phyloP scores from a whole-genome alignment of 2,329 filamentous ascomycete species.

The Shiraia sp. region DNA sequence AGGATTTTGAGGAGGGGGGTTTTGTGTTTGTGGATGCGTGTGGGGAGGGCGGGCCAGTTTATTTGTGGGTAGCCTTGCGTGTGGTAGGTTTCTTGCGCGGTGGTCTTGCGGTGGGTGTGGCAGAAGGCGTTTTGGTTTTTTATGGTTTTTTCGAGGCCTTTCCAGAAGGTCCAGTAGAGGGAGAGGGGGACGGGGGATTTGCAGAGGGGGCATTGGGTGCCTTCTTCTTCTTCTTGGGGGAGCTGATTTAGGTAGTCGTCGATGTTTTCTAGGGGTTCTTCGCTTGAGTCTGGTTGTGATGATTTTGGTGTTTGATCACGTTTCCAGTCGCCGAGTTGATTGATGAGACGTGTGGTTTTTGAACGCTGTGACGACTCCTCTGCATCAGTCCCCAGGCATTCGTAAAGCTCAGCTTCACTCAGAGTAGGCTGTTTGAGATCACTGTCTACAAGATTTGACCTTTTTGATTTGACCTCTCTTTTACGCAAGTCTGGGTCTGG shows the following conservation, averaged over 20 bases:
- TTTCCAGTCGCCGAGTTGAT: constrained; percentile 21
- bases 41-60: constrained; percentile 66
- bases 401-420: neutral
- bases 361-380: constrained; percentile 1
- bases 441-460: neutral
- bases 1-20: constrained; percentile 63
- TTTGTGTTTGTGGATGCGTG: constrained; percentile 62
- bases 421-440: neutral
- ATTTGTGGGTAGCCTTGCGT: constrained; percentile 69
- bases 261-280: constrained; percentile 18
- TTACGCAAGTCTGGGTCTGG: constrained; percentile 10
- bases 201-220: constrained; percentile 67
- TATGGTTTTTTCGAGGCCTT: constrained; percentile 42
- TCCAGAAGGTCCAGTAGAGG: constrained; percentile 54
- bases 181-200: constrained; percentile 60
- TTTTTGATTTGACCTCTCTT: constrained; percentile 5
- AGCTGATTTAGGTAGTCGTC: constrained; percentile 21
- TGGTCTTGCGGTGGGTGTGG: constrained; percentile 36
- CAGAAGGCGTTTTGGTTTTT: constrained; percentile 56
- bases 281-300: constrained; percentile 20
- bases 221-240: constrained; percentile 18
- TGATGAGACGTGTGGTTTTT: constrained; percentile 13
- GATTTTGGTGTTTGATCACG: constrained; percentile 13
- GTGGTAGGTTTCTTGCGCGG: constrained; percentile 49
- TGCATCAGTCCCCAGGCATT: neutral